Conservation (phyloP, 306 rosid genomes). For the Morella rubra region DNA sequence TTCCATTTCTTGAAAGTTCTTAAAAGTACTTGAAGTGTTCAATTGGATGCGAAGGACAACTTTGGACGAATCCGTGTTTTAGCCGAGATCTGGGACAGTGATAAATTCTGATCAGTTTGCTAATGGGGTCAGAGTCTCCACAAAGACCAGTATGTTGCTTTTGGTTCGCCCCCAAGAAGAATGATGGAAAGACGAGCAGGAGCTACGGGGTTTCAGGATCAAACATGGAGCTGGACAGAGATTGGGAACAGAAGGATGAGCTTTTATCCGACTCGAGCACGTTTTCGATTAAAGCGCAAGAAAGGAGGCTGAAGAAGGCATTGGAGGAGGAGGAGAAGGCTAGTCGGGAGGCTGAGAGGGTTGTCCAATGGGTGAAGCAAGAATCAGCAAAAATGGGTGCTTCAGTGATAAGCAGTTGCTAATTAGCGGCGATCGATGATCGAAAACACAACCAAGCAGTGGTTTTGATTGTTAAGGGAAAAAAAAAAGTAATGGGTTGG, state of each 20-base stretch:
- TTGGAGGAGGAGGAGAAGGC: conserved; percentile 49
- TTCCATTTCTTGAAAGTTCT: too few species aligned
- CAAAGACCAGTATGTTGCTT: conserved; percentile 44
- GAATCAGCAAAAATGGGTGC: conserved; percentile 51
- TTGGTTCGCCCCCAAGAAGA: conserved; percentile 47
- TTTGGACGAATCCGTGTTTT: neutral
- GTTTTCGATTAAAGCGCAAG: conserved; percentile 55
- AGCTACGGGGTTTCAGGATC: conserved; percentile 3
- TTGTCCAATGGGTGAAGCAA: conserved; percentile 53
- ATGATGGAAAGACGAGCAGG: neutral
- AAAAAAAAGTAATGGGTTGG: too few species aligned
- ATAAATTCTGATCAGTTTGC: neutral
- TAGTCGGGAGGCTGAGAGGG: conserved; percentile 45
- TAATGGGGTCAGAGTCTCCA: conserved; percentile 40
- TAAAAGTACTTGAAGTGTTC: too few species aligned
- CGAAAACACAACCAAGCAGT: too few species aligned
- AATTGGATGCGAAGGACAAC: neutral
- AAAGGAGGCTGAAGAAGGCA: conserved; percentile 54
- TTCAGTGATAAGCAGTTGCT: conserved; percentile 31
- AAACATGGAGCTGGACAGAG: neutral
- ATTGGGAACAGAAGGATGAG: conserved; percentile 42
- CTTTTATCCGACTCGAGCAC: conserved; percentile 55
- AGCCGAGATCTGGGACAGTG: neutral
- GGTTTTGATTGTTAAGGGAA: too few species aligned
- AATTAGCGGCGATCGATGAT: neutral